Evolutionary conservation across 1,139 yeast species (phyloP), one percentile per base, ranked within the genome.

Genomic region (Zygosaccharomyces sapae): DNA sequence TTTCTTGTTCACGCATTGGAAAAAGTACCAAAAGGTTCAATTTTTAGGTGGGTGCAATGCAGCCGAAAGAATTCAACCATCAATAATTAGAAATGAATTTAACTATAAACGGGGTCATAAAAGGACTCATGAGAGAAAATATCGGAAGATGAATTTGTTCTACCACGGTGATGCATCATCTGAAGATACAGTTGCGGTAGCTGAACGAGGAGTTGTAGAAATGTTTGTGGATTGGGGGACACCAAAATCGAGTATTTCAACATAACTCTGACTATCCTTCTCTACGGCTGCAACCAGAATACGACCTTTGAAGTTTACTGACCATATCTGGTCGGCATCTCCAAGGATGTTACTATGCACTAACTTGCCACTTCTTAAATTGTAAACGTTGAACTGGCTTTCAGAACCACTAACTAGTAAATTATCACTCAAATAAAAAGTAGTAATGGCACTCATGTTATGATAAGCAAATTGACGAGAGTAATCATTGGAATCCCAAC

Each of bases 291-390:
- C 94, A 33, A 92, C 88, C 62, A 97, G 86, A 44, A 92, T 74
- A 50, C 86, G 77, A 53, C 81, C 80, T 63, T 88, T 95, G 61
- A 89, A 86, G 55, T 86, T 78, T 1, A 92, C 96, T 58, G 94
- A 96, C 98, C 98, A 92, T 27, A 92, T 89, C 29, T 88, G 85
- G 5, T 87, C 89, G 13, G 89, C 83, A 62, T 86, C 95, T 3
- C 78, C 74, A 47, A 89, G 71, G 48, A 92, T 69, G 57, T 89
- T 92, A 13, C 70, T 62, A 49, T 94, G 76, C 4, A 88, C 80
- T 53, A 84, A 77, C 55, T 75, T 74, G 0, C 97, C 98, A 1
- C 83, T 80, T 55, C 80, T 76, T 31, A 88, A 78, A 62, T 92
- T 86, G 92, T 97, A 92, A 79, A 75, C 69, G 81, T 89, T 61